Conservation (phyloP, 2,329 filamentous ascomycete genomes). For the Mollisia scopiformis region DNA sequence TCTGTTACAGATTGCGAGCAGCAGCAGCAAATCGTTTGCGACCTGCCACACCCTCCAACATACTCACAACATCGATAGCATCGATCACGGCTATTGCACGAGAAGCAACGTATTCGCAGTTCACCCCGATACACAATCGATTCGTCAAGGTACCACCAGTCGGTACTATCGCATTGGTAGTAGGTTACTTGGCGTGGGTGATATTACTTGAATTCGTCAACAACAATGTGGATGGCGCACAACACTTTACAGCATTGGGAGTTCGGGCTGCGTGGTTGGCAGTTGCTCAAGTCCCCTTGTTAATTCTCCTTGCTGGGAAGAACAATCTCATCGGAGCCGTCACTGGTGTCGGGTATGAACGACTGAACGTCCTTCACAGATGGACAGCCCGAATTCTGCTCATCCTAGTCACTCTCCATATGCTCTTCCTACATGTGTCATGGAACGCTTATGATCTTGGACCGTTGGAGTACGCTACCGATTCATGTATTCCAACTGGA, state of each 20-base stretch:
- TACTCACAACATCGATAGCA: constrained; percentile 29
- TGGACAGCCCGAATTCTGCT: constrained; percentile 73
- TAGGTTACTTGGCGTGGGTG: constrained; percentile 42
- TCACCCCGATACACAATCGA: constrained; percentile 26
- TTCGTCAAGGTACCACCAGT: constrained; percentile 34
- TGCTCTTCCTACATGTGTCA: constrained; percentile 27
- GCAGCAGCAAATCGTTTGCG: constrained; percentile 36
- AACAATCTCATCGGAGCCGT: constrained; percentile 62
- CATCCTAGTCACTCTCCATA: constrained; percentile 54
- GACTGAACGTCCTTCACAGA: constrained; percentile 73
- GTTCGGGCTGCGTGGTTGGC: constrained; percentile 70
- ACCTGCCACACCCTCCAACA: constrained; percentile 37
- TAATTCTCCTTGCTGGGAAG: constrained; percentile 65
- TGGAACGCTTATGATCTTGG: constrained; percentile 31
- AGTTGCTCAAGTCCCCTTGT: constrained; percentile 64
- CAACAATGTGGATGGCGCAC: constrained; percentile 34
- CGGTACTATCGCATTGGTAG: constrained; percentile 40
- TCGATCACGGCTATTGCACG: constrained; percentile 38
- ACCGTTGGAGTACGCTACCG: constrained; percentile 30
- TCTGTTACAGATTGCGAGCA: constrained; percentile 29
- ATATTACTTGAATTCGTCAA: constrained; percentile 43
- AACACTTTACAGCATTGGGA: constrained; percentile 41
- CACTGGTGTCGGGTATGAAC: constrained; percentile 66
- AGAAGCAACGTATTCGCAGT: constrained; percentile 39
- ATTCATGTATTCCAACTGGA: constrained; percentile 47